These are phyloP conservation scores for Pseudopyrenochaeta lycopersici DNA, from an alignment of 2,329 filamentous ascomycete species.

Conservation along the genomic window DNA sequence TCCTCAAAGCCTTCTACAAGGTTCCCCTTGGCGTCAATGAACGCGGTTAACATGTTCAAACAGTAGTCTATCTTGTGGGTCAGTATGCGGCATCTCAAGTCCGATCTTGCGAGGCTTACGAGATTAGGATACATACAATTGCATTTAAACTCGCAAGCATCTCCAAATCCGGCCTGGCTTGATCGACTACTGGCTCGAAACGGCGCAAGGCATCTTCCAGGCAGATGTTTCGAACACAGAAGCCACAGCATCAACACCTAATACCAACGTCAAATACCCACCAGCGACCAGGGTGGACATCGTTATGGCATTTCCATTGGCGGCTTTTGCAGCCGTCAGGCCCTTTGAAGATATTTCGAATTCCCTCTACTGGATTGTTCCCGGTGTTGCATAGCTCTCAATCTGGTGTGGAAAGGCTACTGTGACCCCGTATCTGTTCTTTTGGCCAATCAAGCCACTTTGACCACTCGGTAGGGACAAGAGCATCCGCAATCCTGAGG, in stretches of 20 bases:
- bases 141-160: slow-evolving; percentile 11
- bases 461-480: slow-evolving; percentile 37
- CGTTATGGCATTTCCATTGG: too few relatives aligned
- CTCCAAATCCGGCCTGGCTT: slow-evolving; percentile 3
- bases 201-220: not conserved
- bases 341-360: too few relatives aligned
- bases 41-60: not conserved
- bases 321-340: too few relatives aligned
- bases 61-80: not conserved
- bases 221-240: not conserved
- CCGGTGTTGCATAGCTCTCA: slow-evolving; percentile 1
- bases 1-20: not conserved
- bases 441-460: slow-evolving; percentile 41
- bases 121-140: not conserved
- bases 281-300: too few relatives aligned
- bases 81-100: not conserved
- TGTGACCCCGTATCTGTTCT: slow-evolving; percentile 25
- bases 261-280: not conserved
- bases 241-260: not conserved
- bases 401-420: slow-evolving; percentile 2
- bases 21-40: not conserved
- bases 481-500: slow-evolving; percentile 29
- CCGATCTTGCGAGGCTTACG: slow-evolving; percentile 1
- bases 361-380: not conserved
- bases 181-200: not conserved